Conservation (phyloP, 2,329 filamentous ascomycete species). For the Diaporthe sp. region DNA sequence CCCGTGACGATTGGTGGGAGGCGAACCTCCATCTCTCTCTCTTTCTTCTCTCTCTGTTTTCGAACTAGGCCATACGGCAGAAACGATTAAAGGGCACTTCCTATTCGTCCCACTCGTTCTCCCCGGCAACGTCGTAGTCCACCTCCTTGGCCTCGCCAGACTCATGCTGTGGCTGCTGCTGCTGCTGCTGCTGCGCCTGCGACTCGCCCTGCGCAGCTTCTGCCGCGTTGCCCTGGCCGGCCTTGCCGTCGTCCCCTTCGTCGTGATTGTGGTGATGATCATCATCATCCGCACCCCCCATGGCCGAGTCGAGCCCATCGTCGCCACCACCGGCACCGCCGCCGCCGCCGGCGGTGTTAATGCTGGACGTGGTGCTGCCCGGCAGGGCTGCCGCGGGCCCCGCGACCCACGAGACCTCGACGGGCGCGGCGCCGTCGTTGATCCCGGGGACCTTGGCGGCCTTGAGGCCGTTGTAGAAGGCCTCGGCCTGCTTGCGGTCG, state of each 20-base stretch:
- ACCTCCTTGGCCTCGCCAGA: constrained; percentile 47
- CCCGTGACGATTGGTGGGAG: no score
- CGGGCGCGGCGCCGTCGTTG: constrained; percentile 72
- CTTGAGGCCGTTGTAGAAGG: constrained; percentile 72
- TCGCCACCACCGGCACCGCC: constrained; percentile 20
- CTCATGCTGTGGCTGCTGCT: constrained; percentile 43
- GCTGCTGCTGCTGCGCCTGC: constrained; percentile 44
- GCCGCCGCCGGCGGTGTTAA: constrained; percentile 39
- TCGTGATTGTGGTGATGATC: constrained; percentile 32
- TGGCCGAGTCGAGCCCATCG: constrained; percentile 1
- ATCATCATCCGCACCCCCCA: constrained; percentile 11
- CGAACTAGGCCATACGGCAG: not conserved
- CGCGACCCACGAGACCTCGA: constrained; percentile 76
- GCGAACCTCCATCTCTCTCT: no score
- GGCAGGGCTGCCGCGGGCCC: constrained; percentile 47
- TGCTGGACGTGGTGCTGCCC: constrained; percentile 43
- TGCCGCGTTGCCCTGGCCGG: constrained; percentile 40
- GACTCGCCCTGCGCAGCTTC: not conserved
- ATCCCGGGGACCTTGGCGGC: constrained; percentile 73
- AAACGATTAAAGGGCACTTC: rapidly evolving
- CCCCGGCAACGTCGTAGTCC: constrained; percentile 69
- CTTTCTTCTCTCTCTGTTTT: no score
- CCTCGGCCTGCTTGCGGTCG: constrained; percentile 79
- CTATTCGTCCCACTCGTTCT: constrained; percentile 59
- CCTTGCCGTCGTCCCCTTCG: constrained; percentile 46